Percentiles rank a stretch among this genome's conserved stretches.
These are phyloP conservation scores for Coniochaeta prunicola DNA, from an alignment of 2,329 filamentous ascomycete genomes.

Conservation along the genomic window DNA sequence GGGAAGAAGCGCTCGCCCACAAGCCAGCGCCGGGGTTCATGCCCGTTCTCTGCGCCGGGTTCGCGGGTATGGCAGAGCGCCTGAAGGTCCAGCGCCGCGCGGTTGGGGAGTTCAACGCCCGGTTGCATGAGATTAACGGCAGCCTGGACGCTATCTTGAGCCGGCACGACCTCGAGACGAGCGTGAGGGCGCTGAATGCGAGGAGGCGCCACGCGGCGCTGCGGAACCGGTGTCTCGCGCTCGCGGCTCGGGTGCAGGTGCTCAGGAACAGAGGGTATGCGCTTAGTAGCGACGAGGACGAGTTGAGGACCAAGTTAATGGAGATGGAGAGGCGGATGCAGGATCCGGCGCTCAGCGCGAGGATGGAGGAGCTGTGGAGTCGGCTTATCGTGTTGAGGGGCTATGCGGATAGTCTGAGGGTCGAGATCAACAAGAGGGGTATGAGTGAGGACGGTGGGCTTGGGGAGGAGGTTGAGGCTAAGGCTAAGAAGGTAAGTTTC, in stretches of 20 bases:
- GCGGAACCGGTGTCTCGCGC: slow-evolving; percentile 63
- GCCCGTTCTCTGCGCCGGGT: slow-evolving; percentile 69
- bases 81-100: slow-evolving; percentile 65
- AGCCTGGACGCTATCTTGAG: slow-evolving; percentile 65
- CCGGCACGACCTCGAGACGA: slow-evolving; percentile 69
- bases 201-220: slow-evolving; percentile 66
- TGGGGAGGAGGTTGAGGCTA: slow-evolving; percentile 62
- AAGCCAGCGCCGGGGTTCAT: slow-evolving; percentile 72
- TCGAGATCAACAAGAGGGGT: slow-evolving; percentile 64
- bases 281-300: slow-evolving; percentile 71
- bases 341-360: slow-evolving; percentile 66
- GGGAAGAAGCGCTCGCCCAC: slow-evolving; percentile 76
- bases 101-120: slow-evolving; percentile 61
- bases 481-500: slow-evolving; percentile 63
- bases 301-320: slow-evolving; percentile 64
- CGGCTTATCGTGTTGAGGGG: slow-evolving; percentile 68
- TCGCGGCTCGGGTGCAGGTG: slow-evolving; percentile 75
- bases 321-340: slow-evolving; percentile 61
- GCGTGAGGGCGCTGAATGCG: slow-evolving; percentile 65
- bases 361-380: slow-evolving; percentile 82
- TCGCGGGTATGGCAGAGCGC: slow-evolving; percentile 62
- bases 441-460: slow-evolving; percentile 48
- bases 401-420: slow-evolving; percentile 63
- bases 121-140: slow-evolving; percentile 73
- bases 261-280: slow-evolving; percentile 76